Percentiles rank a stretch among this genome's conserved stretches.
Evolutionary conservation across 2,329 filamentous ascomycete genomes (phyloP).

Genomic region (Colletotrichum lini): DNA sequence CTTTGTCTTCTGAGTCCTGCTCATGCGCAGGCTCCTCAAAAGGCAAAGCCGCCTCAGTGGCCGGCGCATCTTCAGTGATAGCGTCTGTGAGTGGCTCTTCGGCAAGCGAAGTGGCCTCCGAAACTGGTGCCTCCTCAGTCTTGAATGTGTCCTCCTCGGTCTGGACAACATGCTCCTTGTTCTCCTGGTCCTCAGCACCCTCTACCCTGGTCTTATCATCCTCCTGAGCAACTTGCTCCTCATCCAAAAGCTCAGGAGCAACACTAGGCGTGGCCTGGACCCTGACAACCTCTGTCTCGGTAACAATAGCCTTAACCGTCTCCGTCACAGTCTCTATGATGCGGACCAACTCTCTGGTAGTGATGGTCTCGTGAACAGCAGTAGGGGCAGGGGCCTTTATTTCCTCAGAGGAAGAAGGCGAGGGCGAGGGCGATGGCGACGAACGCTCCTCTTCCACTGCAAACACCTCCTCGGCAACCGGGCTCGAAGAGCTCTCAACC

Average conservation of each 20-base stretch:
- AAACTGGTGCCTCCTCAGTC: neutral
- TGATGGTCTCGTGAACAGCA: slow-evolving; percentile 46
- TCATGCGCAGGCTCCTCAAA: neutral
- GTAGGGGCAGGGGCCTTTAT: slow-evolving; percentile 2
- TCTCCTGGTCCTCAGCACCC: no score
- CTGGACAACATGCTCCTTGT: neutral
- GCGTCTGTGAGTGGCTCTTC: neutral
- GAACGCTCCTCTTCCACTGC: neutral
- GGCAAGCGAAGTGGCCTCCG: neutral
- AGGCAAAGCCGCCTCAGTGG: neutral
- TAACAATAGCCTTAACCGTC: slow-evolving; percentile 43
- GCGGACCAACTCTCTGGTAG: slow-evolving; percentile 49
- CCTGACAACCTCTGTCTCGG: slow-evolving; percentile 47
- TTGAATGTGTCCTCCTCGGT: neutral
- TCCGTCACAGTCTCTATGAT: slow-evolving; percentile 54
- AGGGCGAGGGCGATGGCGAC: neutral
- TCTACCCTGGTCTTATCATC: neutral
- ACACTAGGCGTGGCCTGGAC: slow-evolving; percentile 16
- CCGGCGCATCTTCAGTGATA: neutral
- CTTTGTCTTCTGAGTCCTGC: neutral
- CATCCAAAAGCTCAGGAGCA: neutral
- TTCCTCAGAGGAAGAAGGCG: neutral
- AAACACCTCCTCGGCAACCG: neutral
- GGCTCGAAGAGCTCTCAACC: neutral
- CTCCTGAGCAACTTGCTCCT: neutral